Conservation (phyloP, 2,329 filamentous ascomycete genomes). For the Xylariomycetidae sp. region DNA sequence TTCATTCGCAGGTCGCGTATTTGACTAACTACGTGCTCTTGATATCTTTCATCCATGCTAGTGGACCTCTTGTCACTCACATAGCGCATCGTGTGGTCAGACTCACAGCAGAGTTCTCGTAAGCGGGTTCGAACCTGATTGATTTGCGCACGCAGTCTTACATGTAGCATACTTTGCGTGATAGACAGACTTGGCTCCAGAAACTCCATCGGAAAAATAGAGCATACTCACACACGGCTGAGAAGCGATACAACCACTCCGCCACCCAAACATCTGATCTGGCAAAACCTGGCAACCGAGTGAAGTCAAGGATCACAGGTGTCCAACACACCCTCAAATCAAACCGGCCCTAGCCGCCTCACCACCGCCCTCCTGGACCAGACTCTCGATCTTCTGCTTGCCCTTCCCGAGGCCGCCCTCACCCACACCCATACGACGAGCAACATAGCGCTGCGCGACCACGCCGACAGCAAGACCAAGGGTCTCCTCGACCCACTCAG, state of each 20-base stretch:
- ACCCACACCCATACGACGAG: constrained; percentile 90
- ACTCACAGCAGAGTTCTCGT: too few species aligned
- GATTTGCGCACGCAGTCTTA: too few species aligned
- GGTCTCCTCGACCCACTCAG: constrained; percentile 92
- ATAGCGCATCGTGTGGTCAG: too few species aligned
- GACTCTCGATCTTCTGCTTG: constrained; percentile 52
- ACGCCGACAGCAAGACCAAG: constrained; percentile 73
- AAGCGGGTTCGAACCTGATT: too few species aligned
- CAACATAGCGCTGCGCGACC: constrained; percentile 91
- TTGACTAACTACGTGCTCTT: too few species aligned
- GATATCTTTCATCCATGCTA: too few species aligned
- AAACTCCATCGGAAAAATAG: background rate
- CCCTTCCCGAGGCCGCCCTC: constrained; percentile 62
- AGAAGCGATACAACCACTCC: background rate
- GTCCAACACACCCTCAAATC: too few species aligned
- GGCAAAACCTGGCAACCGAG: background rate
- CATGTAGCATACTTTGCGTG: too few species aligned
- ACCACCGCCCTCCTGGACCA: constrained; percentile 51
- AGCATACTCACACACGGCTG: too few species aligned
- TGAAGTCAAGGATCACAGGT: background rate
- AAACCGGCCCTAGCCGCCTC: constrained; percentile 55
- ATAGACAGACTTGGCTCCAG: background rate
- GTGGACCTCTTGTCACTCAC: too few species aligned
- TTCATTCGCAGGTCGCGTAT: too few species aligned
- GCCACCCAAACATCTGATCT: background rate